A percentile compares a stretch with the other conserved stretches of the same genome.
phyloP scores from a whole-genome alignment of 305 asterid species.

The Fraxinus nigra region DNA sequence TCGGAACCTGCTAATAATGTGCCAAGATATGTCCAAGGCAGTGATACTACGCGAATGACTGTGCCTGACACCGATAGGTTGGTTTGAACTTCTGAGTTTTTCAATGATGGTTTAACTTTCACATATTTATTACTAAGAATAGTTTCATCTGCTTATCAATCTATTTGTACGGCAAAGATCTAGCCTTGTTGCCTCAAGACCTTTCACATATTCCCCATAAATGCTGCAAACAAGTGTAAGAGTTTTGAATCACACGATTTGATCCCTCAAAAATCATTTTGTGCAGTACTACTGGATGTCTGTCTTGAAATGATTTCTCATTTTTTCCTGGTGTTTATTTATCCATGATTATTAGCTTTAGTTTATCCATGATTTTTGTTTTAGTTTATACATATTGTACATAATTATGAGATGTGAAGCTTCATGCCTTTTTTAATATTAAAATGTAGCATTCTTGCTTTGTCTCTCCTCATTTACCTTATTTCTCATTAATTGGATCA shows the following conservation, averaged over 20 bases:
- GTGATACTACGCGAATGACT: constrained; percentile 36
- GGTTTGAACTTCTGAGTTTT: constrained; percentile 25
- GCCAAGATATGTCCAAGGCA: constrained; percentile 51
- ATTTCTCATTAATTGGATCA: constrained; percentile 1
- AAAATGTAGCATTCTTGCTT: not conserved
- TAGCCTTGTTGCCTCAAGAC: constrained; percentile 4
- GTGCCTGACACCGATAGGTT: constrained; percentile 55
- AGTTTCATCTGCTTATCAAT: constrained; percentile 10
- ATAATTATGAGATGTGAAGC: not conserved
- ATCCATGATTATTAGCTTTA: constrained; percentile 1
- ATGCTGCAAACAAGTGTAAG: constrained; percentile 1
- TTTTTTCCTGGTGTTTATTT: constrained; percentile 1
- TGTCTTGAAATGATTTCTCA: constrained; percentile 1
- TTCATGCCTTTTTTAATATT: not conserved
- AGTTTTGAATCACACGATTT: constrained; percentile 2
- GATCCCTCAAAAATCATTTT: not conserved
- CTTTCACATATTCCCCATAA: not conserved
- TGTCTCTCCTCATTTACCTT: not conserved
- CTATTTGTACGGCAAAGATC: constrained; percentile 1
- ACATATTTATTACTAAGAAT: constrained; percentile 4
- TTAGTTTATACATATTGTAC: constrained; percentile 1
- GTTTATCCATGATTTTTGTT: constrained; percentile 5
- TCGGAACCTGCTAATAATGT: constrained; percentile 37
- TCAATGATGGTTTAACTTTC: constrained; percentile 11
- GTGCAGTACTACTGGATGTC: not conserved